A percentile compares a stretch with the other conserved stretches of the same genome.
phyloP scores from a whole-genome alignment of 495 filamentous ascomycete genomes.

The Sporormia fimetaria region DNA sequence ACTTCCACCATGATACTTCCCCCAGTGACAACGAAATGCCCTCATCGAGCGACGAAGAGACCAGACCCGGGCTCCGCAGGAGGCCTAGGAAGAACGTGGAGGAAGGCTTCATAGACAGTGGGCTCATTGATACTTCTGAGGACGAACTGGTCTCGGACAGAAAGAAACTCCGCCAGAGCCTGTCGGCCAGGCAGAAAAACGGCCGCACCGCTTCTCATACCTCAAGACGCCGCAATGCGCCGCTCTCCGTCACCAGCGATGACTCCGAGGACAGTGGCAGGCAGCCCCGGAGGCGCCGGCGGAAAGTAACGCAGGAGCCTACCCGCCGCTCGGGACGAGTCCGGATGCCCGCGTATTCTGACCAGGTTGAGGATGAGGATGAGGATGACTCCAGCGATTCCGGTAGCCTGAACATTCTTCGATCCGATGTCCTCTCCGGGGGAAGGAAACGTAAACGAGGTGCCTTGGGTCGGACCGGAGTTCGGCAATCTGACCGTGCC shows the following conservation, averaged over 20 bases:
- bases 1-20: constrained; percentile 15
- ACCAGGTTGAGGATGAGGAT: constrained; percentile 18
- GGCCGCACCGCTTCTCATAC: constrained; percentile 1
- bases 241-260: no score
- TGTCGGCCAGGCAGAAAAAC: neutral
- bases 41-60: neutral
- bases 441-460: constrained; percentile 16
- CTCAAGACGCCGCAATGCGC: no score
- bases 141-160: constrained; percentile 7
- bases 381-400: constrained; percentile 8
- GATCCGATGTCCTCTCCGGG: constrained; percentile 12
- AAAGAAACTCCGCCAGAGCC: constrained; percentile 12
- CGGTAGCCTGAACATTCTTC: constrained; percentile 14
- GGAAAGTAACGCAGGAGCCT: constrained; percentile 5
- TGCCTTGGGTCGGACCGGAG: constrained; percentile 5
- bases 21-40: neutral
- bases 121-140: constrained; percentile 22
- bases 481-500: constrained; percentile 31
- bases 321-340: constrained; percentile 19
- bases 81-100: constrained; percentile 7
- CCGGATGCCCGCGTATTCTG: neutral
- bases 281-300: constrained; percentile 3
- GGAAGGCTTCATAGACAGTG: constrained; percentile 26
- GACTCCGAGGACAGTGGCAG: constrained; percentile 1
- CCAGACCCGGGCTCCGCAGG: constrained; percentile 16